Evolutionary conservation across 1,284 basidiomycete species (phyloP), one percentile per base, ranked within the genome.

Genomic region (Naganishia liquefaciens): DNA sequence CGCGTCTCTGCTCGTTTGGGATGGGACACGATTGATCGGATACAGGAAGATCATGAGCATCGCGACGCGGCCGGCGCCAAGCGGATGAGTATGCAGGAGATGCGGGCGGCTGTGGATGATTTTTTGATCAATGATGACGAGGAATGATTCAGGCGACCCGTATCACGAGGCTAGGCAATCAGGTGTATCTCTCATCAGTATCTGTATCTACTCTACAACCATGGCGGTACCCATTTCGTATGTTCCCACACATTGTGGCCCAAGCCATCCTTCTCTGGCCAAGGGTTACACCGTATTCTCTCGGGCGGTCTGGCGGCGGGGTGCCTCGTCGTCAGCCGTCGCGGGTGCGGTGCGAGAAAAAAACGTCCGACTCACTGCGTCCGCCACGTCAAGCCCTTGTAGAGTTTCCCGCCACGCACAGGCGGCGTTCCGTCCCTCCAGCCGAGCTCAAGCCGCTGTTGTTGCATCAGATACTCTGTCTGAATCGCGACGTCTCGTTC

Each of bases 181-280:
- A n/a, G n/a, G n/a, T n/a, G n/a, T n/a, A n/a, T 17, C 15, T 25
- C 28, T 28, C 3, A 17, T 27, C n/a, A 57, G 25, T 47, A 44
- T 47, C 19, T 30, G 37, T 30, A 30, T 21, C 46, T 28, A 6
- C 44, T 25, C 30, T 50, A 60, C 33, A 70, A n/a, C 69, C 70
- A 75, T 17, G 77, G 76, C 23, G 70, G 64, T 2, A 77, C 74
- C 77, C 77, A 79, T 54, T 66, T 54, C 21, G 72, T 77, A 40
- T 65, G 71, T 66, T 75, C 74, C 79, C 79, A 80, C 2, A 80
- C 77, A 62, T 80, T 80, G n/a, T 72, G 75, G 28, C 68, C 68
- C 27, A 77, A 65, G 0, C 78, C 78, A 47, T 74, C 70, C n/a
- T 57, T 66, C 47, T 80, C 78, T 1, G 79, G 79, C 79, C 79